Base-by-base conservation (phyloP, 345 rosid species). In the Corymbia maculata region DNA sequence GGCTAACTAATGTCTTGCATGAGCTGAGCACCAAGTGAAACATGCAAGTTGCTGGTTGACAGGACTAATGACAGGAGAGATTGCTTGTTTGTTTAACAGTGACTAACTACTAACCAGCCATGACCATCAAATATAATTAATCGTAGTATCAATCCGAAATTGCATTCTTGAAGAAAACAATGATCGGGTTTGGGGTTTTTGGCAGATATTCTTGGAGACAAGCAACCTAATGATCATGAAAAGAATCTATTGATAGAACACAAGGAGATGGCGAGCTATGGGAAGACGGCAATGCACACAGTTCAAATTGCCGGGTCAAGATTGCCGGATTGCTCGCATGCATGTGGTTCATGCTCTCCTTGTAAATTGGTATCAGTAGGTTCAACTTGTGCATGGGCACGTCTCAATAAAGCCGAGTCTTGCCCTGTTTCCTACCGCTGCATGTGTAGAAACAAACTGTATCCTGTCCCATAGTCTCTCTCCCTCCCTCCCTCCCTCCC, bases 381-480 rank as follows among this genome's bases (percentile, higher is more conserved):
- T 93, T 95, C 94, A 66, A 94, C 94, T 32, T 97, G 99, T 87
- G 93, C 98, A 44, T 85, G 96, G 19, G 84, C 84, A 75, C 84
- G 84, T 7, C 89, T 94, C 13, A 93, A 91, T 70, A 97, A 96
- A 88, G 96, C 99, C 19, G 99, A 97, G 95, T 92, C 99, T 55
- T 97, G 99, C 92, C 99, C 98, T 19, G 92, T 97, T 91, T 95
- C 98, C 85, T 96, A 97, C 89, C 95, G 94, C 87, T 97, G 99
- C 93, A 95, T 95, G 99, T 97, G 99, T 87, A 91, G 90, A 87
- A 92, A 95, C 90, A 96, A 96, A 90, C 92, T 96, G 59, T 96
- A 94, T 87, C 99, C 98, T 9, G 98, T 97, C 51, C 99, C 99
- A 19, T 94, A 89, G 89, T 22, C 50, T 51, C 47, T 42, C 17